Evolutionary conservation across 2,329 filamentous ascomycete genomes (phyloP), one percentile per base, ranked within the genome.

Genomic region (Ophiostoma angusticollis): DNA sequence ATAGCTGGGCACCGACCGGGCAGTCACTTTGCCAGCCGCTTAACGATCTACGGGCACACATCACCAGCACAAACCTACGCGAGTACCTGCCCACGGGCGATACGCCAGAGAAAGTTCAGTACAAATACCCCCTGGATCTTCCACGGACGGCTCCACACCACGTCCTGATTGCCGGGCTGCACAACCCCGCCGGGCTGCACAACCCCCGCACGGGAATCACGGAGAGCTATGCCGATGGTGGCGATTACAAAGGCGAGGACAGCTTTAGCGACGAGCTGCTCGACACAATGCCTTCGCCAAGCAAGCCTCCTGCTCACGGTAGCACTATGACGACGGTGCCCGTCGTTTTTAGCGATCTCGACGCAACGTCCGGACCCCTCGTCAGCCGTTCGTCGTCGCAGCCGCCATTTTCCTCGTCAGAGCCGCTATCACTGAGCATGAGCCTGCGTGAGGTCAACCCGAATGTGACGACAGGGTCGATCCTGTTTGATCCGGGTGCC

Each of bases 71-170:
- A 1, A 59, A 66, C 5, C 67, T 96, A 37, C 70, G 77, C 38
- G 86, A 95, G 54, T 96, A 96, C 57, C 66, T 74, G 27, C 74
- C 83, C 0, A 96, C 91, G 0, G 89, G 91, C 37, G 70, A 80
- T 33, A 96, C 91, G 1, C 91, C 91, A 0, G 75, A 82, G 53
- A 91, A 87, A 60, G 64, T 69, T 22, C 68, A 76, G 37, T 98
- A 96, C 58, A 68, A 74, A n/a, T 94, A 84, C 52, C 83, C 85
- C 0, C 81, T 73, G 2, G 65, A 70, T 2, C 67, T 98, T 1
- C 91, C 91, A 4, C 76, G 78, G 19, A 96, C 91, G 1, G 59
- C 61, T 19, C 47, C 65, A 0, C 65, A 65, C 46, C 63, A 66
- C 1, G 47, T 56, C 12, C 57, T 72, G 25, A 9, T 46, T 14